Evolutionary conservation across 257 asterid genomes (phyloP), one percentile per base, ranked within the genome.

Genomic region (Asclepias syriaca): DNA sequence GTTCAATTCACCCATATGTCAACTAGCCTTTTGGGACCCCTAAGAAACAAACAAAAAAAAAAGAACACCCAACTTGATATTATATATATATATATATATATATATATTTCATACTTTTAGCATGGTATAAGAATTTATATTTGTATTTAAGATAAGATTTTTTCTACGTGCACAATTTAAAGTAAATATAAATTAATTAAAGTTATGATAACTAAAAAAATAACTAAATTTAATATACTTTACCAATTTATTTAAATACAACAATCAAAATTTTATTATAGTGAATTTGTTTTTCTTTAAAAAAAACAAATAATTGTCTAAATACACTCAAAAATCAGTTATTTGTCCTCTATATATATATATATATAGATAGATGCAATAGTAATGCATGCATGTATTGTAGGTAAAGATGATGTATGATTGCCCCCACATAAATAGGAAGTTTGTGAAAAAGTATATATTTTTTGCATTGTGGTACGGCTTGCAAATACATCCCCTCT

Each of bases 401-500:
- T 14, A 1, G 22, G 29, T 34, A 14, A 15, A 16, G 67, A 32
- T 65, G 66, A 15, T 61, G 66, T 13, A 61, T 61, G 45, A 61
- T 32, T 61, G 8, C 56, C 45, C 66, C 66, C 66, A 27, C 66
- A 59, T 5, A 27, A 59, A 29, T 27, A 65, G 72, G 77, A 45
- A 65, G 10, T 37, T 32, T 14, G 66, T 21, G 21, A 66, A 43
- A 66, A 66, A 46, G 37, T 7, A 8, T 8, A 43, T 34, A 34
- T 34, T 2, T 39, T 65, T 65, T 65, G 37, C 10, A 66, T 0
- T 40, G 37, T 43, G 63, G 46, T 48, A 51, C 63, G 24, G 6
- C 18, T 16, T 24, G 32, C 63, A 50, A 50, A 75, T 75, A 29
- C 71, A 63, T 51, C 77, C 71, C 76, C 76, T 34, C 39, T 34